Evolutionary conservation across 2,329 filamentous ascomycete species (phyloP), one percentile per base, ranked within the genome.

Genomic region (Acarospora socialis): DNA sequence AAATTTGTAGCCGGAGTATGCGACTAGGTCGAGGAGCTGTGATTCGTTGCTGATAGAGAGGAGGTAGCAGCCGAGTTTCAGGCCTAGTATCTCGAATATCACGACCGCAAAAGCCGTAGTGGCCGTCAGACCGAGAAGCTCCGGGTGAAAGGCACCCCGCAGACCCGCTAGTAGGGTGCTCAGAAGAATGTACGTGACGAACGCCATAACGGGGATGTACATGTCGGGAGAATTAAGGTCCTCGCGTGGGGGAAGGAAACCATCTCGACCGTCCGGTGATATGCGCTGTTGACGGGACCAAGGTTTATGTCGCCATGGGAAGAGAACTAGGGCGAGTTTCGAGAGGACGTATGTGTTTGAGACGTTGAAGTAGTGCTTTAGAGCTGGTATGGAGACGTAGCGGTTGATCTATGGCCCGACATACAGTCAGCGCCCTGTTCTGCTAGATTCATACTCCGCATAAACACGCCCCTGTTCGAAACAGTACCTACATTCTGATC

Each of bases 321-420:
- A 93, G 39, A 98, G 75, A 37, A 98, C 87, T 37, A 98, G 73
- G 52, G 79, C 74, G 37, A 98, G 69, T 60, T 98, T 98, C 60
- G 78, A 83, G 52, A 92, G 67, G 52, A 98, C 90, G 59, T 98
- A 98, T 37, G 73, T 81, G 66, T 98, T 98, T 44, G 86, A 92
- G 42, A 98, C 90, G 60, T 95, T 94, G 65, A 98, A 98, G 68
- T 95, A 98, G 61, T 94, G 90, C 59, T 98, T 98, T 26, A 98
- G 69, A 12, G 83, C 82, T 9, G 80, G 78, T 46, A 95, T 80
- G 50, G 86, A 93, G 58, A 98, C 77, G 60, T 87, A 94, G 56
- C 75, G 73, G 47, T 77, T 78, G 47, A 81, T 63, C 77, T 81
- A 37, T 30, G n/a, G n/a, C n/a, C 13, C 7, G 7, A 13, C 7